Base-by-base conservation (phyloP, 1,139 yeast species). In the Dujonia santamariae region DNA sequence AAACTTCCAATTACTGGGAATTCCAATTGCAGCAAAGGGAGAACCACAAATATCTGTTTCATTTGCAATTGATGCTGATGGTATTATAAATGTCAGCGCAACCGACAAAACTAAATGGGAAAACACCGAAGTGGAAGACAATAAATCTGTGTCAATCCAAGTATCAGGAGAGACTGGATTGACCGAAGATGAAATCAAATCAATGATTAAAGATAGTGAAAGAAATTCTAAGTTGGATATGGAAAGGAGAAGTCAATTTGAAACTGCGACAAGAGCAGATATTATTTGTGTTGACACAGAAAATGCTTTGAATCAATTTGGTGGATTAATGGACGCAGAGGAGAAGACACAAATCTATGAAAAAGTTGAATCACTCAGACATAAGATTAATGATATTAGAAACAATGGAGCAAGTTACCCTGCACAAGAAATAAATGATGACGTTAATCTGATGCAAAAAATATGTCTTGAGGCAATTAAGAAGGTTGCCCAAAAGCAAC, bases 11-110 rank as follows among this genome's bases (percentile, higher is more conserved):
- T 60, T 84, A 36, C 61, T 79, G 5, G 81, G 80, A 34, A 82
- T 84, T 17, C 86, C 88, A 22, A 69, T 78, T 4, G 72, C 77
- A 42, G 84, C 85, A n/a, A 84, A 84, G 47, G 92, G 94, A 13
- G 71, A 72, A 5, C 90, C 94, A 3, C 86, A 84, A 51, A 80
- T 84, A 39, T 78, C 75, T 19, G 92, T 84, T 7, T 65, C 77
- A 2, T 84, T 83, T 58, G 86, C 78, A 51, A 80, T 84, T 37
- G 90, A 84, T 59, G 90, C 88, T 0, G 92, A 84, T 59, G 94
- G 95, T 12, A 84, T 84, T 33, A 80, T 84, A 37, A 80, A 80
- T 44, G 92, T 84, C 2, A 68, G 80, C 39, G 94, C 92, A 0
- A 63, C 66, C 19, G 94, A 84, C 48, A 75, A 73, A 43, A 78